Base-by-base conservation (phyloP, 306 rosid species). In the Adenanthera pavonina region DNA sequence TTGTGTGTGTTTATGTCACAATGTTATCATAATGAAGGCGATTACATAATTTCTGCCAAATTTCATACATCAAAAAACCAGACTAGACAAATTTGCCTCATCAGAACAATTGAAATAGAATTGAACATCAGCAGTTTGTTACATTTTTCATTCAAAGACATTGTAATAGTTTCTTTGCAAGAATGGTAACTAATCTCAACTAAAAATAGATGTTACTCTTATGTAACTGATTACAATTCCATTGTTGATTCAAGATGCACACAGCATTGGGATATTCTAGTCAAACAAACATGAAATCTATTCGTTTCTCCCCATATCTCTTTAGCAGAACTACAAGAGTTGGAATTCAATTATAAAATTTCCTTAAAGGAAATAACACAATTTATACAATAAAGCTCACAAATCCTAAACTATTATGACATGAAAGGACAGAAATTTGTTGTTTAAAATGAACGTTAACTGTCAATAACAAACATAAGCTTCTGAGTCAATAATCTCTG, bases 21-120 rank as follows among this genome's bases (percentile, higher is more conserved):
- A 67, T 66, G 36, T 44, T 69, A 46, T 59, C 38, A 59, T 49
- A 76, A 77, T 36, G 52, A 65, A 81, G 59, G 38, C 3, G 30
- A 66, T 14, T 53, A 17, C 1, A 25, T 59, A 30, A 25, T 73
- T 66, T 40, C n/a, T 5, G 67, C 41, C 8, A 52, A 72, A 49
- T 38, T 19, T 57, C 33, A 77, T 17, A 69, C 15, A 67, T 67
- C 33, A 7, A 15, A 67, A 68, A 43, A 41, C 36, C 72, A 80
- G 19, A 76, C 40, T 49, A 43, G n/a, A 71, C 84, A 70, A 51
- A 80, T 68, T 47, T 52, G 57, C 68, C 76, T 51, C 56, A 61
- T 61, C 78, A 76, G 20, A 51, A 69, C 64, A 75, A 53, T 16
- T 52, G n/a, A 70, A 80, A 59, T 62, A 75, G 41, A 62, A 43